phyloP scores from a whole-genome alignment of 305 asterid species.

The Stenogyne calaminthoides region DNA sequence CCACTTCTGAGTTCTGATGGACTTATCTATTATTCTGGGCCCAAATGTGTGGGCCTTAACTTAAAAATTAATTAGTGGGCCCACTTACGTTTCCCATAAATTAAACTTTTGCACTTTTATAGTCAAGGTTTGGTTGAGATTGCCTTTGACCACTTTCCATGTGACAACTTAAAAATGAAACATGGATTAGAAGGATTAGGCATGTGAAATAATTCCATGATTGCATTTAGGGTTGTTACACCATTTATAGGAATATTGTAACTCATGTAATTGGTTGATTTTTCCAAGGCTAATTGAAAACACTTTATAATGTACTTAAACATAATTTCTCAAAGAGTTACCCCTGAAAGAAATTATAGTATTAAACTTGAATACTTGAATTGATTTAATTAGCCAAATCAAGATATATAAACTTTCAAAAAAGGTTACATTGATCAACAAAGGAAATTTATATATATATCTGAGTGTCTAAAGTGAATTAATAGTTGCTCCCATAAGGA shows the following conservation, averaged over 20 bases:
- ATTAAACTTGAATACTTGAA: no score
- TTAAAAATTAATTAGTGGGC: no score
- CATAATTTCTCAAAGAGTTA: no score
- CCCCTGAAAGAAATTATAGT: no score
- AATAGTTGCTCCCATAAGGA: constrained; percentile 64
- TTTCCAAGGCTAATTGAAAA: no score
- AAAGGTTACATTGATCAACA: no score
- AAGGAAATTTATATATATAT: no score
- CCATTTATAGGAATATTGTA: not conserved
- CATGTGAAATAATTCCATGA: not conserved
- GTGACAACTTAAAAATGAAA: not conserved
- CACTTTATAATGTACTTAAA: no score
- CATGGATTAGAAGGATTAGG: not conserved
- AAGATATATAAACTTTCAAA: no score
- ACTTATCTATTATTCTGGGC: constrained; percentile 26
- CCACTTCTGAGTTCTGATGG: constrained; percentile 29
- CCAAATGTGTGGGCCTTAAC: no score
- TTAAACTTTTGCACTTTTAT: not conserved
- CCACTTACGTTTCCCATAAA: constrained; percentile 26
- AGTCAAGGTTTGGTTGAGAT: constrained; percentile 24
- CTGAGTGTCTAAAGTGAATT: constrained; percentile 29
- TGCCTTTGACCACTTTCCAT: constrained; percentile 13
- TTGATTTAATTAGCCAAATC: no score
- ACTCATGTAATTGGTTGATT: no score
- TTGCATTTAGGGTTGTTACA: not conserved